phyloP scores from a whole-genome alignment of 1,284 basidiomycete genomes.

The Psilocybe mexicana region DNA sequence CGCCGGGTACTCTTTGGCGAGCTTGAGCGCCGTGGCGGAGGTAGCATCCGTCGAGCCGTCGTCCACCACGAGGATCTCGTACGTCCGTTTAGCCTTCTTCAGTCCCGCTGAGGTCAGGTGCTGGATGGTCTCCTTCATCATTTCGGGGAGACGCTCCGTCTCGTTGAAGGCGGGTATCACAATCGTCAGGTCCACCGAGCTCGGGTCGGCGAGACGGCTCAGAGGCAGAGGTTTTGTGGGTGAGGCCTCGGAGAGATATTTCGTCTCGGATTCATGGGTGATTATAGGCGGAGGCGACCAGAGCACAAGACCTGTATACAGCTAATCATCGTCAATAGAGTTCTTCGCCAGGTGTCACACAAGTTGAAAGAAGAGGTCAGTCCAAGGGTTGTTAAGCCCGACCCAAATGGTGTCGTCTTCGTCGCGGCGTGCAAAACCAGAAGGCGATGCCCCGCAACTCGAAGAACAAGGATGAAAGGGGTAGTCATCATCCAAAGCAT shows the following conservation, averaged over 20 bases:
- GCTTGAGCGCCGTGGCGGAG: constrained; percentile 58
- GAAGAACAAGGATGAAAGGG: constrained; percentile 88
- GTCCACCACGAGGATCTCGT: constrained; percentile 87
- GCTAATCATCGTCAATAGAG: constrained; percentile 37
- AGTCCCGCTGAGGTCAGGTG: constrained; percentile 43
- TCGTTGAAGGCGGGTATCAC: constrained; percentile 94
- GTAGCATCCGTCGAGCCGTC: constrained; percentile 87
- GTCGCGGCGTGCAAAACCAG: constrained; percentile 51
- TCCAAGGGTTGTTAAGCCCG: constrained; percentile 36
- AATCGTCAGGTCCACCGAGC: constrained; percentile 70
- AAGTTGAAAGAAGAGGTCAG: constrained; percentile 30
- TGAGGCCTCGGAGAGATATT: constrained; percentile 56
- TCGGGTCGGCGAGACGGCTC: constrained; percentile 51
- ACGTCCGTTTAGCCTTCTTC: constrained; percentile 44
- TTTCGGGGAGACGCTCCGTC: constrained; percentile 71
- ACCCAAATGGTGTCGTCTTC: constrained; percentile 62
- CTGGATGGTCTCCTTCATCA: constrained; percentile 76
- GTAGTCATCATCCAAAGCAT: constrained; percentile 55
- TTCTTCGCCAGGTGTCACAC: background rate
- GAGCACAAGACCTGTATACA: constrained; percentile 61
- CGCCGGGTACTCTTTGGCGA: constrained; percentile 57
- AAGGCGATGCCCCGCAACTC: constrained; percentile 59
- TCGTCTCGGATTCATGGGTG: constrained; percentile 65
- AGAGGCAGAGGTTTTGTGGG: constrained; percentile 52
- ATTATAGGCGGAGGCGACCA: constrained; percentile 69